Conservation (phyloP, 2,329 filamentous ascomycete genomes). For the Calonectria multiphialidica region DNA sequence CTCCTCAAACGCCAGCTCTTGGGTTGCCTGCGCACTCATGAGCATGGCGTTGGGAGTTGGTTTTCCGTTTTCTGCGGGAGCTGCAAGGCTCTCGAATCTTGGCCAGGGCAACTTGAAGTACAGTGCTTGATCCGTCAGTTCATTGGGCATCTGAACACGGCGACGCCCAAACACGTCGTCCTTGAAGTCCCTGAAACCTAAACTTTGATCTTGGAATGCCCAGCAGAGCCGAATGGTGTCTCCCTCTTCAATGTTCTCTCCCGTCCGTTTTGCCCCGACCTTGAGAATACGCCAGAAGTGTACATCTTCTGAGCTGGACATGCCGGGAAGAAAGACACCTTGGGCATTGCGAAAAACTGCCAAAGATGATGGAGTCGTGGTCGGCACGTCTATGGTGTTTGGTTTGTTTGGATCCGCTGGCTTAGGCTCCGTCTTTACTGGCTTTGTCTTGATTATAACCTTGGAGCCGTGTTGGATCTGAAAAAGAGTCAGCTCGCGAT, state of each 20-base stretch:
- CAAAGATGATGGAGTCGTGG: background rate
- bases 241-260: background rate
- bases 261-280: background rate
- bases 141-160: background rate
- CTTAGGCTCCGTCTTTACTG: background rate
- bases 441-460: background rate
- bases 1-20: background rate
- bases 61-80: background rate
- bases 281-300: background rate
- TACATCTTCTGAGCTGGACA: background rate
- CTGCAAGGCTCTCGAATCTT: background rate
- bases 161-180: background rate
- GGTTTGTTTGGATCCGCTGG: background rate
- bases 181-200: background rate
- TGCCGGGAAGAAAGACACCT: background rate
- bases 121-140: background rate
- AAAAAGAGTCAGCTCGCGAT: background rate
- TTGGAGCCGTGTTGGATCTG: background rate
- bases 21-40: background rate
- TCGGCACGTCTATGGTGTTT: background rate
- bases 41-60: background rate
- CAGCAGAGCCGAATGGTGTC: background rate
- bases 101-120: background rate
- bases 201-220: background rate
- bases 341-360: background rate